These are phyloP conservation scores for Epichloe gansuensis DNA, from an alignment of 2,329 filamentous ascomycete genomes.

Conservation along the genomic window DNA sequence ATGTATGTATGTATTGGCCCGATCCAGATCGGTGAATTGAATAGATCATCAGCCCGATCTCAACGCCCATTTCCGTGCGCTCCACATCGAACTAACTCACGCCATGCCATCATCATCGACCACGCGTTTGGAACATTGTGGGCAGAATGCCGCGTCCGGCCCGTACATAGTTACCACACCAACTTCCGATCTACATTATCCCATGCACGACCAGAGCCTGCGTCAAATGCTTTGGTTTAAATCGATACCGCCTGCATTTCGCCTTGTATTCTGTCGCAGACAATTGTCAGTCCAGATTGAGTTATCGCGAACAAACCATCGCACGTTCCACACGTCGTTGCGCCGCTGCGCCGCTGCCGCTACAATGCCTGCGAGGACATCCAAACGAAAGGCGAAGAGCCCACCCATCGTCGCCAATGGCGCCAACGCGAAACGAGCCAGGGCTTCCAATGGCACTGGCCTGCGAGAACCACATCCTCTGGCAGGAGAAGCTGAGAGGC, in stretches of 20 bases:
- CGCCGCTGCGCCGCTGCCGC: constrained; percentile 3
- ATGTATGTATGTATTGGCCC: not conserved
- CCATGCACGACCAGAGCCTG: not conserved
- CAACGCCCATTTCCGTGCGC: constrained; percentile 17
- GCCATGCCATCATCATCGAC: constrained; percentile 16
- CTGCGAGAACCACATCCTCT: constrained; percentile 35
- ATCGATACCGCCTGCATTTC: not conserved
- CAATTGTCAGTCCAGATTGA: not conserved
- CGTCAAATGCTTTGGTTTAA: not conserved
- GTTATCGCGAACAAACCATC: not conserved
- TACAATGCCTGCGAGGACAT: constrained; percentile 17
- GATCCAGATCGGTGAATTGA: not conserved
- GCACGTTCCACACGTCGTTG: not conserved
- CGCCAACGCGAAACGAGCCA: constrained; percentile 21
- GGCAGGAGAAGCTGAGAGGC: constrained; percentile 31
- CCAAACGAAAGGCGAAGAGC: constrained; percentile 18
- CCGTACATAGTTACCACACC: not conserved
- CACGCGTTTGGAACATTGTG: not conserved
- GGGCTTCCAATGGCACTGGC: constrained; percentile 21
- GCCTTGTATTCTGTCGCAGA: not conserved
- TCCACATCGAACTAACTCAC: constrained; percentile 17
- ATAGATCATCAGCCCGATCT: constrained; percentile 14
- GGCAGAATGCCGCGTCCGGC: not conserved
- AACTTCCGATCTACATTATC: not conserved
- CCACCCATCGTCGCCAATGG: constrained; percentile 13